Percentiles rank a stretch among this genome's conserved stretches.
Evolutionary conservation across 169 alveolate genomes (phyloP).

Genomic region (Cryptosporidium felis): DNA sequence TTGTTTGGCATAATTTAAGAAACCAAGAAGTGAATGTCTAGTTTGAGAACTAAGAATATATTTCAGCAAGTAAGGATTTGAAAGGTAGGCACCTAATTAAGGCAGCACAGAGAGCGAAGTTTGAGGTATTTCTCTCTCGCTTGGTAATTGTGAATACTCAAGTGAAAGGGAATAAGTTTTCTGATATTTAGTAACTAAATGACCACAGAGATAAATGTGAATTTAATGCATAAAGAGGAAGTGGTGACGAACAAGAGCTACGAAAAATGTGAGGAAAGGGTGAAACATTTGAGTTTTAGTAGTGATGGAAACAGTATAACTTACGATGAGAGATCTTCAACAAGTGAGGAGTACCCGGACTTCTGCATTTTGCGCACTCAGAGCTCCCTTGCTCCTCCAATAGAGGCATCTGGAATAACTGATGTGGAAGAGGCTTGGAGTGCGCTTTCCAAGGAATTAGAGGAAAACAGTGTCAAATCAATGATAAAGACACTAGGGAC

Average conservation of each 20-base stretch:
- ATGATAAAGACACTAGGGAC: slow-evolving; percentile 44
- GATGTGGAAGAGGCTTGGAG: slow-evolving; percentile 70
- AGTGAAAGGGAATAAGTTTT: too few relatives aligned
- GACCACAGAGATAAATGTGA: background rate
- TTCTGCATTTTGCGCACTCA: slow-evolving; percentile 30
- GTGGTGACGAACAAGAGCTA: background rate
- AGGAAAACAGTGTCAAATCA: background rate
- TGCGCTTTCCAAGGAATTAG: slow-evolving; percentile 45
- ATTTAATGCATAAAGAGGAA: background rate
- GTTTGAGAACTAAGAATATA: too few relatives aligned
- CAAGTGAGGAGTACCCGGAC: slow-evolving; percentile 44
- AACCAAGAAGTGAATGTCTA: too few relatives aligned
- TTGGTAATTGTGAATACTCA: too few relatives aligned
- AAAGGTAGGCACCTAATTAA: too few relatives aligned
- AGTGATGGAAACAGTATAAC: slow-evolving; percentile 15
- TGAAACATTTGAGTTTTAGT: background rate
- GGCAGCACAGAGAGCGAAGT: too few relatives aligned
- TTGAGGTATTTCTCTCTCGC: too few relatives aligned
- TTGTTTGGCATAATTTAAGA: too few relatives aligned
- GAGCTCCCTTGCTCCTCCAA: slow-evolving; percentile 68
- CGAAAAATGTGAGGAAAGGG: background rate
- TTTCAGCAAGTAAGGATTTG: too few relatives aligned
- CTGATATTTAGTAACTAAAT: too few relatives aligned
- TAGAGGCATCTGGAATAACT: slow-evolving; percentile 49
- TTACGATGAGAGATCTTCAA: slow-evolving; percentile 3